Conservation (phyloP, 2,329 filamentous ascomycete genomes). For the Ceratocystis harringtonii region DNA sequence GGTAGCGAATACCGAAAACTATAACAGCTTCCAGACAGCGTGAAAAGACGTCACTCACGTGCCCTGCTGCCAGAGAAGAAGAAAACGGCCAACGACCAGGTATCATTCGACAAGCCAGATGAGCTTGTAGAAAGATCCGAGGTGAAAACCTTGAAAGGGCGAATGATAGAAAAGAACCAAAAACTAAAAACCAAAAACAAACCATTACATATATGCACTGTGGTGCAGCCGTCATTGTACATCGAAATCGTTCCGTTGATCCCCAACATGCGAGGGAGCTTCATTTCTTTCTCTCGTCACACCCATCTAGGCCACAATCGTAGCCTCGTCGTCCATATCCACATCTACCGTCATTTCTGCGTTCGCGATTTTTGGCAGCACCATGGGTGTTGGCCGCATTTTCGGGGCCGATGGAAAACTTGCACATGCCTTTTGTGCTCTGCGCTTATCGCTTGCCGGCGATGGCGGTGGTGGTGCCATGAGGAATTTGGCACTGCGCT, state of each 20-base stretch:
- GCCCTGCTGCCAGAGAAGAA: not conserved
- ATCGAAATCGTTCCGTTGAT: slow-evolving; percentile 2
- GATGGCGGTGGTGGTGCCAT: not conserved
- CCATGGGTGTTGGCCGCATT: not conserved
- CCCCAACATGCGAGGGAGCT: not conserved
- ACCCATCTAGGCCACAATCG: not conserved
- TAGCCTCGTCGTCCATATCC: slow-evolving; percentile 6
- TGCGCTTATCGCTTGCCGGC: not conserved
- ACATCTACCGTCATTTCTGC: not conserved
- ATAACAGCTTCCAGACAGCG: not conserved
- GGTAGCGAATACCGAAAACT: not conserved
- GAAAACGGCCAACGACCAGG: not conserved
- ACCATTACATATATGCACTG: not conserved
- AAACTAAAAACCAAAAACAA: not conserved
- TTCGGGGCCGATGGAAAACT: not conserved
- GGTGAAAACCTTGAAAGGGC: slow-evolving; percentile 3
- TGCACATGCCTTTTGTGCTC: not conserved
- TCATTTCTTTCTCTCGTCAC: not conserved
- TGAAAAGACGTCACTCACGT: slow-evolving; percentile 3
- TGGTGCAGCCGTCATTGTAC: not conserved
- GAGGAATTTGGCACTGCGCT: slow-evolving; percentile 10
- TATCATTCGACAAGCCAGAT: not conserved
- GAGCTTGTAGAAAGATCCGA: not conserved
- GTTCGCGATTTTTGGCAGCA: not conserved
- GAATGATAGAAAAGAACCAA: not conserved